phyloP scores from a whole-genome alignment of 345 rosid species.

The Salix udensis region DNA sequence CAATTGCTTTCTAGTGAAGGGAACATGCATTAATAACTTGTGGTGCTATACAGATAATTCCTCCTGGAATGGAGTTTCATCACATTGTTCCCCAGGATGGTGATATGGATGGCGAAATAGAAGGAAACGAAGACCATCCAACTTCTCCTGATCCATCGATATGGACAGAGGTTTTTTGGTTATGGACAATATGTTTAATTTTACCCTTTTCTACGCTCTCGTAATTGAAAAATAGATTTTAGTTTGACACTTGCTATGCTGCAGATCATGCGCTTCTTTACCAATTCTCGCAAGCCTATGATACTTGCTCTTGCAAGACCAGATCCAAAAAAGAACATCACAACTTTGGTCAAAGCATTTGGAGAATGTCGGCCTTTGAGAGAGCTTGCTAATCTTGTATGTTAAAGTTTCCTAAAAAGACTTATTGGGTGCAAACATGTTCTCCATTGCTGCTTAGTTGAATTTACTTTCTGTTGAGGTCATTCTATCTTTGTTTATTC shows the following conservation, averaged over 20 bases:
- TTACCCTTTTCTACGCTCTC: neutral
- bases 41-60: slow-evolving; percentile 61
- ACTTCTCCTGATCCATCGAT: slow-evolving; percentile 82
- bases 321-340: slow-evolving; percentile 98
- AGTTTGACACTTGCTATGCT: slow-evolving; percentile 22
- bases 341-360: slow-evolving; percentile 93
- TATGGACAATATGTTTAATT: neutral
- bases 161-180: slow-evolving; percentile 72
- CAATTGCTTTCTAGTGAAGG: slow-evolving; percentile 2
- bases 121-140: slow-evolving; percentile 85
- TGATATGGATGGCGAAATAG: slow-evolving; percentile 81
- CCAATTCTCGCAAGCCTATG: slow-evolving; percentile 93
- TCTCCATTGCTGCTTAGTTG: slow-evolving; percentile 13
- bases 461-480: slow-evolving; percentile 16
- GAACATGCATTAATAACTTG: neutral
- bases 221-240: slow-evolving; percentile 6
- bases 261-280: slow-evolving; percentile 98
- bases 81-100: slow-evolving; percentile 91
- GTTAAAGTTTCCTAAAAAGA: slow-evolving; percentile 15
- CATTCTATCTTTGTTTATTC: slow-evolving; percentile 12
- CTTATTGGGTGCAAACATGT: slow-evolving; percentile 8
- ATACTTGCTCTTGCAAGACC: slow-evolving; percentile 99
- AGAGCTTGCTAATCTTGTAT: slow-evolving; percentile 96
- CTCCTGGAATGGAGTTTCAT: slow-evolving; percentile 99
- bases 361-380: slow-evolving; percentile 97